These are phyloP conservation scores for Chrysoporthe deuterocubensis DNA, from an alignment of 2,329 filamentous ascomycete species.

Conservation along the genomic window DNA sequence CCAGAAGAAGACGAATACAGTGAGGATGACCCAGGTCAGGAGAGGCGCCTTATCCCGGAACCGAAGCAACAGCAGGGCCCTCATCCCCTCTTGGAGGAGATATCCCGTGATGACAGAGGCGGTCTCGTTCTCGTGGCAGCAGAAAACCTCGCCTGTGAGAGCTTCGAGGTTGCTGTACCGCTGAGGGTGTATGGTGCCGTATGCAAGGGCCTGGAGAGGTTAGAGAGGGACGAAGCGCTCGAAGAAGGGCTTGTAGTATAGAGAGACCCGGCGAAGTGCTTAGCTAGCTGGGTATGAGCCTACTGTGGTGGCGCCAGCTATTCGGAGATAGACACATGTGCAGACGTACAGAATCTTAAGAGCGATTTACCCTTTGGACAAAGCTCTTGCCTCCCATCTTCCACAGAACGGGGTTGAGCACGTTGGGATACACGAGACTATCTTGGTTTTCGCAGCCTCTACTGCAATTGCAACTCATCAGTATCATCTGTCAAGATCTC, in stretches of 20 bases:
- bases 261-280: neutral
- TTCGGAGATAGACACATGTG: conserved; percentile 14
- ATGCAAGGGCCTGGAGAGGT: conserved; percentile 58
- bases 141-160: conserved; percentile 81
- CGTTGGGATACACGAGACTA: neutral
- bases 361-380: conserved; percentile 5
- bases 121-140: conserved; percentile 74
- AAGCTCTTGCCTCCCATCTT: neutral
- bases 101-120: conserved; percentile 78
- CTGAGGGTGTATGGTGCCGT: conserved; percentile 76
- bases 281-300: conserved; percentile 1
- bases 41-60: conserved; percentile 34
- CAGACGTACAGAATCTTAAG: conserved; percentile 15
- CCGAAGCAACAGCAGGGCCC: conserved; percentile 31
- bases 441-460: neutral
- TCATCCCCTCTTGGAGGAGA: conserved; percentile 73
- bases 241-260: conserved; percentile 35
- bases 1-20: conserved; percentile 34
- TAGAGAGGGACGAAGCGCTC: conserved; percentile 59
- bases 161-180: conserved; percentile 87
- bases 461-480: neutral
- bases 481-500: neutral
- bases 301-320: neutral
- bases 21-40: conserved; percentile 22
- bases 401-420: neutral